Conservation (phyloP, 192 early-diverging fungal species). For the Umbelopsis vinacea region DNA sequence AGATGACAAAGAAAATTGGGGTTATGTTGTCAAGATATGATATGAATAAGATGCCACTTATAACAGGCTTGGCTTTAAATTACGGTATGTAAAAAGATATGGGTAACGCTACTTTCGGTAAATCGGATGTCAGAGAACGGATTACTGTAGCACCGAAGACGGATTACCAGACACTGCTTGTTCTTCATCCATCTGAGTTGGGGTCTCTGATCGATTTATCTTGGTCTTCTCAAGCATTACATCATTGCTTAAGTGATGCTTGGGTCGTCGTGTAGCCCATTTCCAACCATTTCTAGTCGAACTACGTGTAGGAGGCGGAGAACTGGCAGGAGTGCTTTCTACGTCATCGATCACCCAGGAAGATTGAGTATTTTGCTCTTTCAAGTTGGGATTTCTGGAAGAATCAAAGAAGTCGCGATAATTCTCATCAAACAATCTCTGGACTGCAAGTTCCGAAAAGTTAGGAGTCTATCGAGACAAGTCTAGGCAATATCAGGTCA, state of each 20-base stretch:
- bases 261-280: neutral
- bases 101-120: neutral
- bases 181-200: neutral
- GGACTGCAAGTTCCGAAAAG: neutral
- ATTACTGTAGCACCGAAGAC: neutral
- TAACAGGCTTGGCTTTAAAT: too few relatives aligned
- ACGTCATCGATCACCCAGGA: constrained; percentile 14
- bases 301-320: constrained; percentile 6
- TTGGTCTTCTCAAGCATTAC: constrained; percentile 5
- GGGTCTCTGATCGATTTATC: neutral
- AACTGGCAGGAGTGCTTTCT: constrained; percentile 12
- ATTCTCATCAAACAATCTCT: constrained; percentile 20
- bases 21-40: neutral
- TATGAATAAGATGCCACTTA: neutral
- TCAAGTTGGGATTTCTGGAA: constrained; percentile 5
- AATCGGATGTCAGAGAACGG: neutral
- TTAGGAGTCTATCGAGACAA: neutral
- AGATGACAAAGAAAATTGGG: neutral
- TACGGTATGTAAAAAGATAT: too few relatives aligned
- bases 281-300: constrained; percentile 10
- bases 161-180: neutral
- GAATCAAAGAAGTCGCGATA: constrained; percentile 15
- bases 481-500: neutral
- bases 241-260: neutral
- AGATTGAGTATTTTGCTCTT: neutral